Percentiles rank a stretch among this genome's conserved stretches.
Conservation (phyloP, 2,329 filamentous ascomycete species). For the Aspergillus udagawae region DNA sequence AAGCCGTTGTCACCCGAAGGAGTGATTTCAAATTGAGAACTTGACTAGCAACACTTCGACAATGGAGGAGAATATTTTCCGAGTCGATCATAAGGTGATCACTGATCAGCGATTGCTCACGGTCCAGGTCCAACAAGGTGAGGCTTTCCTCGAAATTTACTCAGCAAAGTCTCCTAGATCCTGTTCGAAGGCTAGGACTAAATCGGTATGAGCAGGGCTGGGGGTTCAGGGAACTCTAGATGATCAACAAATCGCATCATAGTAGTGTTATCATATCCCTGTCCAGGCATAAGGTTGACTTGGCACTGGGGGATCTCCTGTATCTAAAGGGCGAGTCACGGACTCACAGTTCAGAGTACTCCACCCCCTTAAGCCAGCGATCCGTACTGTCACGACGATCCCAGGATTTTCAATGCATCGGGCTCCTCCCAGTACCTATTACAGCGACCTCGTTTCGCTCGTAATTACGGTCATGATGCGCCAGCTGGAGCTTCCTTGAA, state of each 20-base stretch:
- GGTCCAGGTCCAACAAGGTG: not conserved
- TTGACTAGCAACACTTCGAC: not conserved
- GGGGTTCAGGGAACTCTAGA: too few relatives aligned
- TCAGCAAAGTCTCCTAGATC: not conserved
- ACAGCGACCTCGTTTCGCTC: not conserved
- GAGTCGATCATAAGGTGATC: not conserved
- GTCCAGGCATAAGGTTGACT: conserved; percentile 16
- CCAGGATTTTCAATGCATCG: not conserved
- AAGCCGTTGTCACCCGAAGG: conserved; percentile 17
- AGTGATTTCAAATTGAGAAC: conserved; percentile 21
- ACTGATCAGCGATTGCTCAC: not conserved
- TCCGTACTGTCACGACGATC: not conserved
- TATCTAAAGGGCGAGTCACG: not conserved
- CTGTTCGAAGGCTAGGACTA: not conserved
- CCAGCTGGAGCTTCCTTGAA: too few relatives aligned
- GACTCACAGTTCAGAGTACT: not conserved
- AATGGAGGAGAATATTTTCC: conserved; percentile 5
- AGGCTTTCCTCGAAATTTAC: not conserved
- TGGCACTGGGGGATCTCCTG: conserved; percentile 14
- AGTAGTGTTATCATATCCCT: conserved; percentile 3
- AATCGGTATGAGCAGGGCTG: not conserved
- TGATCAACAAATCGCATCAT: conserved; percentile 4
- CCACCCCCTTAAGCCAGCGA: not conserved
- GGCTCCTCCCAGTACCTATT: not conserved
- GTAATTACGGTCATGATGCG: too few relatives aligned